phyloP scores from a whole-genome alignment of 306 rosid species.

The Gastrolobium villosum region DNA sequence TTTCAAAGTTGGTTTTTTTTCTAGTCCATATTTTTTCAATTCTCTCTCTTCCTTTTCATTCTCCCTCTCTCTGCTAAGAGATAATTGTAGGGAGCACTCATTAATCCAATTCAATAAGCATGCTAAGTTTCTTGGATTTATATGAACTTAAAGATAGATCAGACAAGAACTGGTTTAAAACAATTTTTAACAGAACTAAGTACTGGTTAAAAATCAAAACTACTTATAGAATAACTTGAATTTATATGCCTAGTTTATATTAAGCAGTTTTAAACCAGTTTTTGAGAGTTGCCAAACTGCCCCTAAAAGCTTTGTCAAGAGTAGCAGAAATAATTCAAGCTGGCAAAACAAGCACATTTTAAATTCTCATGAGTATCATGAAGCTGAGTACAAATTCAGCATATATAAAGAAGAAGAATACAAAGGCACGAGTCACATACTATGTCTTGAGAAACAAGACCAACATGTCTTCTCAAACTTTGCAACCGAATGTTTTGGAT shows the following conservation, averaged over 20 bases:
- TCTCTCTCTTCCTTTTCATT: not conserved
- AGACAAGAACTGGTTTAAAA: no score
- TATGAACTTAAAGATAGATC: not conserved
- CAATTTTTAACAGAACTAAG: not conserved
- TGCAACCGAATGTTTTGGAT: slow-evolving; percentile 61
- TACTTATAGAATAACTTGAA: not conserved
- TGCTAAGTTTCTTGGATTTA: not conserved
- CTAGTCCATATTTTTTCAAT: slow-evolving; percentile 11
- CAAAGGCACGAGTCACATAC: slow-evolving; percentile 58
- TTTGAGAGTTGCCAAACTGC: slow-evolving; percentile 8
- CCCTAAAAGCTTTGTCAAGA: slow-evolving; percentile 32
- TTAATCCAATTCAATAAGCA: not conserved
- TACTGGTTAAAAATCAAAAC: not conserved
- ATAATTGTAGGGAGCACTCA: not conserved
- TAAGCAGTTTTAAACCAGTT: not conserved
- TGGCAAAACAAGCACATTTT: slow-evolving; percentile 16
- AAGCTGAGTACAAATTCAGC: slow-evolving; percentile 22
- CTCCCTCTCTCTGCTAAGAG: not conserved
- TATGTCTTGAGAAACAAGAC: slow-evolving; percentile 90
- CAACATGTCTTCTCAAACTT: slow-evolving; percentile 80
- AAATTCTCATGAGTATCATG: slow-evolving; percentile 26
- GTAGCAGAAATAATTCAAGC: slow-evolving; percentile 3
- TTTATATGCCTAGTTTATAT: not conserved
- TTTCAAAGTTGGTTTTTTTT: not conserved
- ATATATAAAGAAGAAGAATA: slow-evolving; percentile 16